phyloP scores from a whole-genome alignment of 2,329 filamentous ascomycete species.

The Colletotrichum plurivorum region DNA sequence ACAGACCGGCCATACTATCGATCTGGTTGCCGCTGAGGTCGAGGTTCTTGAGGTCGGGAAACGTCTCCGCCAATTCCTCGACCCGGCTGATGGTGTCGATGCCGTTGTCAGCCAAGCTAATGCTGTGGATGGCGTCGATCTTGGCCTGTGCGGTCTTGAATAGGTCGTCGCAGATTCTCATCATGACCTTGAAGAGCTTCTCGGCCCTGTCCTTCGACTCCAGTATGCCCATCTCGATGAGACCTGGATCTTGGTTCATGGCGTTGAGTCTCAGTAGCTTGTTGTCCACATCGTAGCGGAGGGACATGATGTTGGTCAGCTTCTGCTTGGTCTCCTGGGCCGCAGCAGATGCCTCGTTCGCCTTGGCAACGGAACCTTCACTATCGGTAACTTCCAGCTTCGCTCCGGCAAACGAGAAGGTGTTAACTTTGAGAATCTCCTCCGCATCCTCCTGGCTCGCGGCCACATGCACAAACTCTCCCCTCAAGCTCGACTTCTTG shows the following conservation, averaged over 20 bases:
- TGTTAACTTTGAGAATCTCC: conserved; percentile 77
- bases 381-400: conserved; percentile 69
- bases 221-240: conserved; percentile 84
- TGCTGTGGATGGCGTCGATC: conserved; percentile 82
- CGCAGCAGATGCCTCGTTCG: conserved; percentile 62
- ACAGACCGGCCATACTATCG: conserved; percentile 75
- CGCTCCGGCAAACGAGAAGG: conserved; percentile 77
- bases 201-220: conserved; percentile 77
- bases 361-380: conserved; percentile 58
- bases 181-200: conserved; percentile 93
- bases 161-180: conserved; percentile 85
- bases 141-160: conserved; percentile 82
- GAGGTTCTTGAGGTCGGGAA: conserved; percentile 89
- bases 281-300: conserved; percentile 78
- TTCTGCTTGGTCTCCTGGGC: conserved; percentile 76
- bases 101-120: conserved; percentile 86
- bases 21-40: conserved; percentile 91
- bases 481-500: conserved; percentile 80
- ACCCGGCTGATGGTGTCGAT: conserved; percentile 81
- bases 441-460: conserved; percentile 75
- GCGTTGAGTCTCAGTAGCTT: conserved; percentile 89
- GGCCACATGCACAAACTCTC: conserved; percentile 78
- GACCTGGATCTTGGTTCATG: conserved; percentile 79
- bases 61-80: conserved; percentile 80
- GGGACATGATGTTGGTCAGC: conserved; percentile 78